Evolutionary conservation across 768 basidiomycete species (phyloP).

Genomic region (Serpula lacrymans): DNA sequence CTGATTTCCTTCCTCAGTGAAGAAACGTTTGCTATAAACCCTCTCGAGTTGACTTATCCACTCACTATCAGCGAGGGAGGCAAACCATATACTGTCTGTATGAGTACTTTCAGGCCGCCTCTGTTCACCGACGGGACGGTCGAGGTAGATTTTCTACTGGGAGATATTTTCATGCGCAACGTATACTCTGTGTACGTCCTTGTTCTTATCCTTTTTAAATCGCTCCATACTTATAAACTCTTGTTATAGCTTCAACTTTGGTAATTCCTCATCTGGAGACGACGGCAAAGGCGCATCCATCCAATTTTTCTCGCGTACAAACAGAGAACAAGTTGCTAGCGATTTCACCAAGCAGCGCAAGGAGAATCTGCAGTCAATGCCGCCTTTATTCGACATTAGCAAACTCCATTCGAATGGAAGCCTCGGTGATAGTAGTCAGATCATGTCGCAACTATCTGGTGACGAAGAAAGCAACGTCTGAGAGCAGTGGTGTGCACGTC

Average conservation of each 20-base stretch:
- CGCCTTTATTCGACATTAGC: conserved; percentile 20
- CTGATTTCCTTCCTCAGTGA: conserved; percentile 16
- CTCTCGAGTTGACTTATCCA: conserved; percentile 39
- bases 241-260: conserved; percentile 38
- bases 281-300: conserved; percentile 32
- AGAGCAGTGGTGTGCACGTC: too few relatives aligned
- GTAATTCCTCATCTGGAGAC: conserved; percentile 18
- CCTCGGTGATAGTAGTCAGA: too few relatives aligned
- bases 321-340: conserved; percentile 30
- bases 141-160: conserved; percentile 40
- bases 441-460: too few relatives aligned
- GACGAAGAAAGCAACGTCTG: too few relatives aligned
- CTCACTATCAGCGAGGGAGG: conserved; percentile 21
- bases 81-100: conserved; percentile 36
- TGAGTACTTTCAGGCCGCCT: conserved; percentile 28
- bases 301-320: conserved; percentile 36
- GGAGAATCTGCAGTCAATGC: conserved; percentile 12
- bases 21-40: conserved; percentile 37
- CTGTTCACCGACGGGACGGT: conserved; percentile 17
- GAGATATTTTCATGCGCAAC: conserved; percentile 45
- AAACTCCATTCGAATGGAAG: conserved; percentile 19
- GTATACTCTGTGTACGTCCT: conserved; percentile 39
- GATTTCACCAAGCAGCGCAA: conserved; percentile 19
- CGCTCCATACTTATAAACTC: not conserved
- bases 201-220: not conserved